These are phyloP conservation scores for Massarina eburnea DNA, from an alignment of 2,329 filamentous ascomycete species.

Conservation along the genomic window DNA sequence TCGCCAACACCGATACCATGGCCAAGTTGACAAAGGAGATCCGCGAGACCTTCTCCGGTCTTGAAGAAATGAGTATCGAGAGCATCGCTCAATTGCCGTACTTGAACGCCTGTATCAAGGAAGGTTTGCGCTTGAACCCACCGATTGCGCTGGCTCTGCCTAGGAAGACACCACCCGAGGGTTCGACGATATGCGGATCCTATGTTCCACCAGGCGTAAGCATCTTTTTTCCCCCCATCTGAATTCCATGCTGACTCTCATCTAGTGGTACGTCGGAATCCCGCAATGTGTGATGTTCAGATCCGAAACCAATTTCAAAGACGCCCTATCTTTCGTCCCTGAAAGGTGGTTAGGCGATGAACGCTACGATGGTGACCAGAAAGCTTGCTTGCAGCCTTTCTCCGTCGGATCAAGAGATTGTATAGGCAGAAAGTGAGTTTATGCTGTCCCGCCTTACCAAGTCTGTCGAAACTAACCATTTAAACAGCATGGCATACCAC, in stretches of 20 bases:
- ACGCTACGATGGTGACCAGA: constrained; percentile 29
- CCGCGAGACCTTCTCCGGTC: constrained; percentile 23
- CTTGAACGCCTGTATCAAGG: constrained; percentile 45
- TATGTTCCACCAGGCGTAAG: constrained; percentile 37
- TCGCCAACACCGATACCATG: constrained; percentile 31
- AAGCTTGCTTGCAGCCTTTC: constrained; percentile 47
- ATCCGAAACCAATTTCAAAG: constrained; percentile 34
- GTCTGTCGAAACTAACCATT: constrained; percentile 5
- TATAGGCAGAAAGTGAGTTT: constrained; percentile 40
- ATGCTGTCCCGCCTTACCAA: neutral
- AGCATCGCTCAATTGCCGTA: constrained; percentile 35
- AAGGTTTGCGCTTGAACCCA: constrained; percentile 47
- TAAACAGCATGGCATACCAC: constrained; percentile 37
- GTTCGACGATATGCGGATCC: constrained; percentile 42
- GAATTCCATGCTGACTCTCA: neutral
- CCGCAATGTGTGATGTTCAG: constrained; percentile 21
- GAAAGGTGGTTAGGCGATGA: constrained; percentile 44
- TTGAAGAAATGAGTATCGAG: constrained; percentile 40
- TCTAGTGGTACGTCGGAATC: constrained; percentile 14
- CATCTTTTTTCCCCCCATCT: neutral
- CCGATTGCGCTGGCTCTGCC: constrained; percentile 42
- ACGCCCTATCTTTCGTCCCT: constrained; percentile 41
- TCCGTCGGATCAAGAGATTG: constrained; percentile 46
- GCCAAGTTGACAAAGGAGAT: constrained; percentile 32
- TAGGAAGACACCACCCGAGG: constrained; percentile 37